Conservation (phyloP, 208 protist genomes). For the Tetramitus jugosus region DNA sequence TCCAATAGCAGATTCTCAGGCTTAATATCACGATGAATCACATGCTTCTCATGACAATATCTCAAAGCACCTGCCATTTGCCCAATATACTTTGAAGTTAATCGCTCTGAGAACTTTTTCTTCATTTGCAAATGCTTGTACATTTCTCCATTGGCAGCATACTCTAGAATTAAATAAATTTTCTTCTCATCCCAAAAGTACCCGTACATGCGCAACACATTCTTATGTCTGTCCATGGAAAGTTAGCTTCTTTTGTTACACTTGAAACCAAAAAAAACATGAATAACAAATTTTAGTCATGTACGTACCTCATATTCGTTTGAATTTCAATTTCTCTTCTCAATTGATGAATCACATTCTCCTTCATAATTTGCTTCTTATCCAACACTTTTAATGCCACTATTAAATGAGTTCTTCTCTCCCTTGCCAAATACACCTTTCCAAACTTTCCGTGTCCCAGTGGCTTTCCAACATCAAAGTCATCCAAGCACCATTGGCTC, state of each 20-base stretch:
- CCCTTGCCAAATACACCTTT: conserved; percentile 94
- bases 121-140: conserved; percentile 89
- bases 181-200: conserved; percentile 95
- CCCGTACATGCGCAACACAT: conserved; percentile 92
- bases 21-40: conserved; percentile 93
- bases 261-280: too few relatives aligned
- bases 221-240: conserved; percentile 91
- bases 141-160: conserved; percentile 91
- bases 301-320: too few relatives aligned
- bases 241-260: too few relatives aligned
- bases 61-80: conserved; percentile 54
- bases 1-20: conserved; percentile 33
- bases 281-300: too few relatives aligned
- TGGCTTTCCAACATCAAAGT: conserved; percentile 86
- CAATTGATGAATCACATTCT: conserved; percentile 90
- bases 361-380: conserved; percentile 84
- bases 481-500: conserved; percentile 55
- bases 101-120: conserved; percentile 65
- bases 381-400: conserved; percentile 93
- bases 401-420: conserved; percentile 91
- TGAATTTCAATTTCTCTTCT: conserved; percentile 98
- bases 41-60: conserved; percentile 92
- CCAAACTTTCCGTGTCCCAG: conserved; percentile 95
- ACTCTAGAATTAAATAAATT: conserved; percentile 98
- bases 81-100: conserved; percentile 49